Base-by-base conservation (phyloP, 345 rosid species). In the Pistacia vera region DNA sequence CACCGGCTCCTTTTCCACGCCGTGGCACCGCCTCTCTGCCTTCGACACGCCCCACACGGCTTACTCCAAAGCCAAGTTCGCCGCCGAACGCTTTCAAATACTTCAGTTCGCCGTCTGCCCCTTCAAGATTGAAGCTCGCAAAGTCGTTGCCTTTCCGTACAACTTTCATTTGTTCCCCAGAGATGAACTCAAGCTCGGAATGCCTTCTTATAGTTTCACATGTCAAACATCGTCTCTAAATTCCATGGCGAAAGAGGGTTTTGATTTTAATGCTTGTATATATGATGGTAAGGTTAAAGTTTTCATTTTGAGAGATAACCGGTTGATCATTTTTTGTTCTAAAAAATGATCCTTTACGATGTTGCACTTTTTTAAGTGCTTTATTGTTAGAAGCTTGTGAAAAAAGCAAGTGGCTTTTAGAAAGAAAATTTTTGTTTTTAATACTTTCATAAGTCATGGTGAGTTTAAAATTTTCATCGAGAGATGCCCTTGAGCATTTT, bases 161-260 rank as follows among this genome's bases (percentile, higher is more conserved):
- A 95, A 93, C 73, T 95, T 95, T 28, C 90, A 92, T 76, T 84
- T 95, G 88, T 95, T 89, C 80, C 99, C 98, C 17, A 82, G 98
- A 72, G 93, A 93, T 86, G 98, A 93, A 63, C 71, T 85, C 48
- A 92, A 83, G 75, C 74, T 82, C 9, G 96, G 97, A 74, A 87
- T 90, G 91, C 98, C 98, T 35, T 87, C 90, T 81, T 95, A 90
- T 79, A 90, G 89, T 81, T 93, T 95, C 81, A 83, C 90, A 12
- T 95, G 99, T 70, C 98, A 95, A 77, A 75, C 96, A 2, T 88
- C 97, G 0, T 80, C 77, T 82, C 86, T 95, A 81, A 78, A 79
- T 48, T 71, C 94, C 16, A 90, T 95, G 99, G 96, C 91, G 66
- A 86, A 79, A 12, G 90, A 92, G 82, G 97, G 96, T 30, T 93